Evolutionary conservation across 2,329 filamentous ascomycete species (phyloP).

Genomic region (Sphaerulina populicola): DNA sequence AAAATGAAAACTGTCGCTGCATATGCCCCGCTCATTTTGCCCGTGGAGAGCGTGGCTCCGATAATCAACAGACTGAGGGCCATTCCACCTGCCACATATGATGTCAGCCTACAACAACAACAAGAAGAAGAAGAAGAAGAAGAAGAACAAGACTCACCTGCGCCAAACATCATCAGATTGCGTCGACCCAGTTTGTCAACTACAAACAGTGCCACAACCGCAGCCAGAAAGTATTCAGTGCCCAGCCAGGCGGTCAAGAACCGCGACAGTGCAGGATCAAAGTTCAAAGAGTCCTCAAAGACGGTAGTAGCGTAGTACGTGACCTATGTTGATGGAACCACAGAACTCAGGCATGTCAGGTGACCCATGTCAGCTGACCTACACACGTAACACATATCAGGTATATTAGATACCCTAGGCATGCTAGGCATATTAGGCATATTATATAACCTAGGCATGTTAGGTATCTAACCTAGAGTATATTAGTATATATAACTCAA

Average conservation of each 20-base stretch:
- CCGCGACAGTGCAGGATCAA: constrained; percentile 15
- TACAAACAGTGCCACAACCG: constrained; percentile 48
- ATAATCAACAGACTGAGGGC: constrained; percentile 22
- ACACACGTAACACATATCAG: too few species aligned
- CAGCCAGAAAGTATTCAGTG: constrained; percentile 24
- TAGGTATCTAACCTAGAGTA: too few species aligned
- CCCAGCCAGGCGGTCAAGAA: constrained; percentile 23
- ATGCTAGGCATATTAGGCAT: too few species aligned
- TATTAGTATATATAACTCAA: too few species aligned
- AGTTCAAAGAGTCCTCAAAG: constrained; percentile 45
- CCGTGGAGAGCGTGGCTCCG: constrained; percentile 10
- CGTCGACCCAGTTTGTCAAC: constrained; percentile 53
- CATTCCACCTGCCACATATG: constrained; percentile 16
- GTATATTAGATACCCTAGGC: too few species aligned
- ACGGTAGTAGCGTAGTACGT: constrained; percentile 42
- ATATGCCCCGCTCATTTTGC: constrained; percentile 10
- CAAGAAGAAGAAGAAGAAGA: too few species aligned
- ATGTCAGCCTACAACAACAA: too few species aligned
- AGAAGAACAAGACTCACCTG: background rate
- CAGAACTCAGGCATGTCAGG: too few species aligned
- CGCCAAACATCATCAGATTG: constrained; percentile 31
- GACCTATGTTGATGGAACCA: too few species aligned
- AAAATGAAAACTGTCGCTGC: constrained; percentile 31
- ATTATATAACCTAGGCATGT: too few species aligned
- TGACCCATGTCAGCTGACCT: too few species aligned